Percentiles rank a stretch among this genome's conserved stretches.
These are phyloP conservation scores for Chaetomium sp. DNA, from an alignment of 2,329 filamentous ascomycete genomes.

Conservation along the genomic window DNA sequence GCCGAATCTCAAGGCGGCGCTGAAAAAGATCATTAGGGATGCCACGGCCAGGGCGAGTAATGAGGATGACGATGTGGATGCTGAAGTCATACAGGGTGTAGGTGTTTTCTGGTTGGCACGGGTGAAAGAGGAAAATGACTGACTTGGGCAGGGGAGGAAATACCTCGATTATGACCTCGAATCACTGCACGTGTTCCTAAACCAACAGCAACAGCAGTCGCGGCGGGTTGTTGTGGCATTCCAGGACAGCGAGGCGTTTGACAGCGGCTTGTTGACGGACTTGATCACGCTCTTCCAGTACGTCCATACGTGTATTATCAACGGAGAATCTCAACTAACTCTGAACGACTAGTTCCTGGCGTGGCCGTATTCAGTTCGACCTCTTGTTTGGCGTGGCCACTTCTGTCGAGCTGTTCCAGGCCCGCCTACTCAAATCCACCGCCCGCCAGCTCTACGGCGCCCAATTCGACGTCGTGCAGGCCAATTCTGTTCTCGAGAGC, in stretches of 20 bases:
- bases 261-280: constrained; percentile 70
- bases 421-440: constrained; percentile 69
- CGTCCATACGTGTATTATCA: constrained; percentile 32
- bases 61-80: constrained; percentile 56
- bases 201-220: constrained; percentile 48
- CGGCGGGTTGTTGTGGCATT: constrained; percentile 70
- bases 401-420: constrained; percentile 77
- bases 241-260: constrained; percentile 82
- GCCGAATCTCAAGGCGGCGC: constrained; percentile 69
- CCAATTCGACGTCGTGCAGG: constrained; percentile 77
- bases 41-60: constrained; percentile 52
- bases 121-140: background rate
- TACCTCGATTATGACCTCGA: constrained; percentile 79
- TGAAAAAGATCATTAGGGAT: constrained; percentile 74
- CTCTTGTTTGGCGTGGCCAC: constrained; percentile 80
- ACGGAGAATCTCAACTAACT: constrained; percentile 1
- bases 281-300: constrained; percentile 69
- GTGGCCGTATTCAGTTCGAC: constrained; percentile 74
- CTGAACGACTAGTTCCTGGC: constrained; percentile 55
- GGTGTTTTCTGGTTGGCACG: constrained; percentile 30
- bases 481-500: constrained; percentile 69
- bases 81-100: constrained; percentile 52
- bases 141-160: constrained; percentile 55
- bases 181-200: constrained; percentile 64
- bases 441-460: constrained; percentile 68